Evolutionary conservation across 805 yeast genomes (phyloP).

Genomic region (Sugiyamaella mastotermitis): DNA sequence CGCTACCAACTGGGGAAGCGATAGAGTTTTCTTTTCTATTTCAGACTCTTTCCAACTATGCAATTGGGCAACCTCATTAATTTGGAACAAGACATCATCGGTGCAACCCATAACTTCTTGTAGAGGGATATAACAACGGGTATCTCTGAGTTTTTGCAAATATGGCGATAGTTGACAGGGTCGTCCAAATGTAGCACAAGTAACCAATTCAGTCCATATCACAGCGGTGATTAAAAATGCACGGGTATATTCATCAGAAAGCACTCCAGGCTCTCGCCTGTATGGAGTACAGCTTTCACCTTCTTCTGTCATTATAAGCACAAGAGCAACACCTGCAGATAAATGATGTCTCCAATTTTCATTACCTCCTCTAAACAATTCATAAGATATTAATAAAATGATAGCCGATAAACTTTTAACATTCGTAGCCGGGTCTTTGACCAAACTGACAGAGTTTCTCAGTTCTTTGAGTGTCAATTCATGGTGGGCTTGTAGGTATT

Average conservation of each 20-base stretch:
- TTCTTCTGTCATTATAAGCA: constrained; percentile 1
- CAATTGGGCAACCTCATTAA: constrained; percentile 9
- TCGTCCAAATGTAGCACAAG: constrained; percentile 6
- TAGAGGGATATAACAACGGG: constrained; percentile 3
- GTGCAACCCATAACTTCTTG: constrained; percentile 10
- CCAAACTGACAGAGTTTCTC: constrained; percentile 4
- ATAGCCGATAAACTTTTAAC: constrained; percentile 4
- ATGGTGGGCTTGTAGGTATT: constrained; percentile 3
- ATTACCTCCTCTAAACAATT: constrained; percentile 8
- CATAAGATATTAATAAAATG: constrained; percentile 7
- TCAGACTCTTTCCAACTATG: background rate
- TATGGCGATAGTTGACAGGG: constrained; percentile 1
- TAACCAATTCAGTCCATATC: constrained; percentile 10
- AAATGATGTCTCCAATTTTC: constrained; percentile 9
- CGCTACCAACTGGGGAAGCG: constrained; percentile 2
- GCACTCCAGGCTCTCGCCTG: background rate
- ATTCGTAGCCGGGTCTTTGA: too few relatives aligned
- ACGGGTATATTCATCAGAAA: constrained; percentile 1
- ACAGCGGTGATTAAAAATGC: constrained; percentile 6
- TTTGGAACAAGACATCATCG: constrained; percentile 5
- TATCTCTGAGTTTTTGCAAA: constrained; percentile 1
- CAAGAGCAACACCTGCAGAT: constrained; percentile 4
- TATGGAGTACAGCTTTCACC: too few relatives aligned
- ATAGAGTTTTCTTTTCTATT: background rate
- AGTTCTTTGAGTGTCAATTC: constrained; percentile 6